Evolutionary conservation across 306 rosid genomes (phyloP).

Genomic region (Castanea mollissima): DNA sequence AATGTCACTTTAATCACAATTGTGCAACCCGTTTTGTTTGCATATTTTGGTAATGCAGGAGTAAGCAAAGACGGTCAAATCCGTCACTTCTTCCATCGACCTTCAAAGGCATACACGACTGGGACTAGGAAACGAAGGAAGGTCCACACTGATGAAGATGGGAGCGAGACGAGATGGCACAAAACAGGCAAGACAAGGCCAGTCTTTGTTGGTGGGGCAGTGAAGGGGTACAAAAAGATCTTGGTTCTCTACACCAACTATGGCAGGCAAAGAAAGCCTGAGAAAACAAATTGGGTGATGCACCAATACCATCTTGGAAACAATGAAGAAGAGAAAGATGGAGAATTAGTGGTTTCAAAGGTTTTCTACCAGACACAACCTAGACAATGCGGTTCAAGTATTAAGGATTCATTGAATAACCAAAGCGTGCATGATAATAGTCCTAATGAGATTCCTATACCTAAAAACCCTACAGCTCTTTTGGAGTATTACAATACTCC

Average conservation of each 20-base stretch:
- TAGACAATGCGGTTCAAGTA: conserved; percentile 59
- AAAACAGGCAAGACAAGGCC: conserved; percentile 94
- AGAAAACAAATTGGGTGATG: conserved; percentile 94
- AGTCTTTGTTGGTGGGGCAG: conserved; percentile 29
- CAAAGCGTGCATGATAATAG: conserved; percentile 14
- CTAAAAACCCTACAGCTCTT: conserved; percentile 29
- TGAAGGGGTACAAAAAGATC: conserved; percentile 87
- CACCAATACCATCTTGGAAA: conserved; percentile 89
- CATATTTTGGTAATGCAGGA: conserved; percentile 45
- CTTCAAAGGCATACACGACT: conserved; percentile 93
- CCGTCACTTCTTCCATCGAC: conserved; percentile 86
- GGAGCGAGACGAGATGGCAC: conserved; percentile 95
- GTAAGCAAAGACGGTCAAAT: conserved; percentile 82
- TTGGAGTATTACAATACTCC: conserved; percentile 42
- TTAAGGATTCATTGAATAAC: conserved; percentile 43
- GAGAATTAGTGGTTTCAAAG: conserved; percentile 79
- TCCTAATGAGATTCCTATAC: neutral
- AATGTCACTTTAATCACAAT: neutral
- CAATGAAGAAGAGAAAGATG: conserved; percentile 86
- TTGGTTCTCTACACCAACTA: conserved; percentile 88
- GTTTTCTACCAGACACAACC: conserved; percentile 89
- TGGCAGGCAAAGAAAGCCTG: conserved; percentile 70
- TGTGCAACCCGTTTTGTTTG: neutral
- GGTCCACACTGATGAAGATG: conserved; percentile 77
- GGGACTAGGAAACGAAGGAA: conserved; percentile 89